These are phyloP conservation scores for Paecilomyces sp. DNA, from an alignment of 2,329 filamentous ascomycete species.

Conservation along the genomic window DNA sequence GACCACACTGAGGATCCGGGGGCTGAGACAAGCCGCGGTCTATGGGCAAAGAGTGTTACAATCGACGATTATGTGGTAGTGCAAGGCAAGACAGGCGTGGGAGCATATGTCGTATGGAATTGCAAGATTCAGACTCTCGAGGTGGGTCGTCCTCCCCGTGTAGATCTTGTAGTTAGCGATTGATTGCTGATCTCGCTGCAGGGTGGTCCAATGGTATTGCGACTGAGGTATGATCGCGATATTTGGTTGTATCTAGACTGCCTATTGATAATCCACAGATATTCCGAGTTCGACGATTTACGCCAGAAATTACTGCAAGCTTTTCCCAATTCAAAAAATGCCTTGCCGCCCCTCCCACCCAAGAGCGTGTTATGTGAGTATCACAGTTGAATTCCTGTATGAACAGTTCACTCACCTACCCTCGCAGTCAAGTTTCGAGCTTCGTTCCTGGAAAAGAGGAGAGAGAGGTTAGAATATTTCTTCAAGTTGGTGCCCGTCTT, in stretches of 20 bases:
- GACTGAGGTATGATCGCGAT: constrained; percentile 45
- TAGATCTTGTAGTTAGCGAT: background rate
- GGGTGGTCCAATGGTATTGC: constrained; percentile 52
- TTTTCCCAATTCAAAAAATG: constrained; percentile 75
- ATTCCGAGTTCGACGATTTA: constrained; percentile 89
- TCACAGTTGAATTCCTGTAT: constrained; percentile 5
- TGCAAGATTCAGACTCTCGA: constrained; percentile 79
- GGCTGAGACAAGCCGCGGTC: constrained; percentile 49
- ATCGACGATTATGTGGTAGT: constrained; percentile 59
- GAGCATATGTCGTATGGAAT: constrained; percentile 95
- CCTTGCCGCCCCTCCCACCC: constrained; percentile 83
- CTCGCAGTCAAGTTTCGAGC: constrained; percentile 60
- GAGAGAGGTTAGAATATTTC: constrained; percentile 81
- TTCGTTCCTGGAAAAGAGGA: constrained; percentile 76
- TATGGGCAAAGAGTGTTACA: constrained; percentile 57
- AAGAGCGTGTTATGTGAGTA: constrained; percentile 78
- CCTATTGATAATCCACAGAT: constrained; percentile 43
- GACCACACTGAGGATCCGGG: constrained; percentile 55
- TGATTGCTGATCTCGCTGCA: constrained; percentile 21
- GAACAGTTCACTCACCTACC: constrained; percentile 7
- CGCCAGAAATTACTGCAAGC: constrained; percentile 65
- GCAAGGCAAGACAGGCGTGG: constrained; percentile 53
- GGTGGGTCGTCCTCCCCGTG: constrained; percentile 43
- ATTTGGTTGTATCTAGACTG: background rate
- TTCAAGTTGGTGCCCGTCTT: constrained; percentile 61